Base-by-base conservation (phyloP, 176 grass and related monocot genomes). In the Oryza brachyantha region DNA sequence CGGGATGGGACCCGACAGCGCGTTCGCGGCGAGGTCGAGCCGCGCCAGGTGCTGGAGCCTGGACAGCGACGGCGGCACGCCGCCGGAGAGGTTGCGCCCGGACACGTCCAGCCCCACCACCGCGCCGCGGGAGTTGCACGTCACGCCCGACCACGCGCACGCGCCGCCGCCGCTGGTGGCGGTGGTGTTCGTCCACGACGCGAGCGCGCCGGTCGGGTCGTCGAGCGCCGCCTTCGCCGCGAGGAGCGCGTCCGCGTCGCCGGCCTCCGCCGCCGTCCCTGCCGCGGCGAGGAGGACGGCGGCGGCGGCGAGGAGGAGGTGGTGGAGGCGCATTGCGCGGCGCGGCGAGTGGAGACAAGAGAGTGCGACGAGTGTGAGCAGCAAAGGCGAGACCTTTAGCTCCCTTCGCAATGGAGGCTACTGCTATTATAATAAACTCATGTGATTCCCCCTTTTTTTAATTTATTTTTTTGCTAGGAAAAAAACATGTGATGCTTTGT, bases 21-120 rank as follows among this genome's bases (percentile, higher is more conserved):
- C 28, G 84, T 93, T 93, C 4, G 81, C 81, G 17, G 84, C 87
- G 40, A 84, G 84, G 81, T 88, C 61, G 77, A 93, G 84, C 3
- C 81, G 80, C 24, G 65, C 61, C 40, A 93, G 81, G 50, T 36
- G 73, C 17, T 35, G 29, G 1, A 90, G 81, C 11, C 63, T 2
- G 19, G 83, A 79, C 19, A 90, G 67, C 17, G 84, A 40, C 1
- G 72, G 12, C 2, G 94, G 84, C 1, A 97, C n/a, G 8, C 17
- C 5, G 59, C 91, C 89, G 13, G 91, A 90, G 64, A 97, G 84
- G 77, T 97, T 97, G 8, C 86, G 87, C 1, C 84, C 87, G 29
- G 91, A 90, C 72, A 97, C 39, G 73, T 97, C 94, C 50, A 97
- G 73, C 34, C 82, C 84, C 57, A 92, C 64, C 58, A 97, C 82